These are phyloP conservation scores for Cladosporium cucumerinum DNA, from an alignment of 2,329 filamentous ascomycete species.

Conservation along the genomic window DNA sequence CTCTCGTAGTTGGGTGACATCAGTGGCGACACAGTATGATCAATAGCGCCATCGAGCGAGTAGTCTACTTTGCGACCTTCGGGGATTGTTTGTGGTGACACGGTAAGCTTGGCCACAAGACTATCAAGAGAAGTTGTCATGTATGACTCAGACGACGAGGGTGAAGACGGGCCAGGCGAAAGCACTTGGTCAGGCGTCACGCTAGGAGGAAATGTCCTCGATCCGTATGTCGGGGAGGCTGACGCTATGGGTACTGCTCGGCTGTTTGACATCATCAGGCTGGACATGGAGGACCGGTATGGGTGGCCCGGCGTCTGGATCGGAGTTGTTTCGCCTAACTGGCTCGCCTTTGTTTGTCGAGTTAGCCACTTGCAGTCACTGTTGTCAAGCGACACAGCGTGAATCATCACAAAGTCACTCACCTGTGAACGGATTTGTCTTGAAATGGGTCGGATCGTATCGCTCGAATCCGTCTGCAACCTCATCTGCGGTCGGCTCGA, in stretches of 20 bases:
- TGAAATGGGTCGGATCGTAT: slow-evolving; percentile 27
- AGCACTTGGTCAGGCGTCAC: slow-evolving; percentile 4
- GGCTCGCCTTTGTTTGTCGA: slow-evolving; percentile 24
- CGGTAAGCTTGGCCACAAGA: slow-evolving; percentile 28
- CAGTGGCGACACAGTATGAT: slow-evolving; percentile 21
- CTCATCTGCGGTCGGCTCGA: slow-evolving; percentile 29
- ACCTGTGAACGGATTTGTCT: slow-evolving; percentile 34
- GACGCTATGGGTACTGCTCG: slow-evolving; percentile 20
- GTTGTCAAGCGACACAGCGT: background rate
- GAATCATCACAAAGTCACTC: slow-evolving; percentile 16
- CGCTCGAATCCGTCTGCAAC: slow-evolving; percentile 25
- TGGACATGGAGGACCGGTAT: slow-evolving; percentile 19
- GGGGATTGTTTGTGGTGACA: slow-evolving; percentile 33
- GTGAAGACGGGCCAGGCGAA: slow-evolving; percentile 20
- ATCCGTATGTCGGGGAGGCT: slow-evolving; percentile 35
- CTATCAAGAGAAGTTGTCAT: slow-evolving; percentile 31
- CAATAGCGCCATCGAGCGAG: slow-evolving; percentile 15
- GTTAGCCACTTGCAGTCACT: slow-evolving; percentile 17
- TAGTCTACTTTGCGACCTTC: slow-evolving; percentile 28
- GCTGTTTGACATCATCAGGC: slow-evolving; percentile 23
- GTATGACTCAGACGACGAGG: slow-evolving; percentile 23
- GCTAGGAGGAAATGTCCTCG: slow-evolving; percentile 30
- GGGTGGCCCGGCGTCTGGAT: slow-evolving; percentile 17
- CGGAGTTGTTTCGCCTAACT: slow-evolving; percentile 23
- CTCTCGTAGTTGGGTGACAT: slow-evolving; percentile 27